Conservation (phyloP, 2,329 filamentous ascomycete species). For the Trichoderma sp. region DNA sequence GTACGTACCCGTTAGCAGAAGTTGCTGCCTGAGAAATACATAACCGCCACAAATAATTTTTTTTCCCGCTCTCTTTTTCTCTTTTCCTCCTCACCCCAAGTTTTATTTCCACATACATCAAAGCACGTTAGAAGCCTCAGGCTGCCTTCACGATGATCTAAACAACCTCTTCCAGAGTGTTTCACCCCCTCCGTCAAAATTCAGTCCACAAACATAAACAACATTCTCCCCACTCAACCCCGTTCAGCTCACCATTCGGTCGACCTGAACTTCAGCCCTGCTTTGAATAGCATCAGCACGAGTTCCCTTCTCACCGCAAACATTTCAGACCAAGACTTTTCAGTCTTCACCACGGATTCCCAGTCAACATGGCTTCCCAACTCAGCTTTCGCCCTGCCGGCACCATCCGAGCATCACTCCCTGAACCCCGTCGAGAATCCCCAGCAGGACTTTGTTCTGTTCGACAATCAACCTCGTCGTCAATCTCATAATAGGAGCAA, state of each 20-base stretch:
- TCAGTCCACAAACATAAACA: conserved; percentile 51
- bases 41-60: conserved; percentile 39
- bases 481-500: conserved; percentile 45
- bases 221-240: conserved; percentile 53
- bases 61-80: conserved; percentile 32
- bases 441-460: conserved; percentile 79
- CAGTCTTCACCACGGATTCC: conserved; percentile 84
- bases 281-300: conserved; percentile 60
- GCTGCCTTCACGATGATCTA: conserved; percentile 62
- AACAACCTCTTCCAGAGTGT: conserved; percentile 49
- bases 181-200: conserved; percentile 55
- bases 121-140: conserved; percentile 41
- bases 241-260: conserved; percentile 60
- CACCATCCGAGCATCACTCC: conserved; percentile 61
- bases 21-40: conserved; percentile 55
- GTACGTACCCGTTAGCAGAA: conserved; percentile 28
- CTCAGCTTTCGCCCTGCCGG: conserved; percentile 66
- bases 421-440: conserved; percentile 54
- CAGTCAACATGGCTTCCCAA: conserved; percentile 80
- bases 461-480: conserved; percentile 57
- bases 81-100: conserved; percentile 43
- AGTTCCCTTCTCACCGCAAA: conserved; percentile 60
- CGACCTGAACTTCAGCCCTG: conserved; percentile 70
- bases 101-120: conserved; percentile 40
- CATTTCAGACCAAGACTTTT: conserved; percentile 67